These are phyloP conservation scores for Thecaphora frezii DNA, from an alignment of 1,284 basidiomycete genomes.

Conservation along the genomic window DNA sequence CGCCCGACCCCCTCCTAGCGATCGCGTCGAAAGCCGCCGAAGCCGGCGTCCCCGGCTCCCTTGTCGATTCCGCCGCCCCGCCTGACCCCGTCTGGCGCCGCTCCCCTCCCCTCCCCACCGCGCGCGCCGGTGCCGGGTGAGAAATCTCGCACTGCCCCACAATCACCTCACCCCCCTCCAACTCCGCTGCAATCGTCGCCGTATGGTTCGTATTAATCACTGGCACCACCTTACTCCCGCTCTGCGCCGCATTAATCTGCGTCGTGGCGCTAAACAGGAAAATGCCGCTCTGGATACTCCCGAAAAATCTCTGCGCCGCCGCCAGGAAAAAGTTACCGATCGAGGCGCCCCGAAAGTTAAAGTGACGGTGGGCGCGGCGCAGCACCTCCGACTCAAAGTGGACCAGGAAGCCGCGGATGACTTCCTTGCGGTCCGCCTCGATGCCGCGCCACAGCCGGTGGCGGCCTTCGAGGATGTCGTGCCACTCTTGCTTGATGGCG, in stretches of 20 bases:
- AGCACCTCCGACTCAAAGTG: constrained; percentile 85
- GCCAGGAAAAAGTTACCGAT: constrained; percentile 55
- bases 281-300: constrained; percentile 73
- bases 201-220: constrained; percentile 93
- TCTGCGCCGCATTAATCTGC: constrained; percentile 61
- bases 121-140: constrained; percentile 66
- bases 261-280: constrained; percentile 93
- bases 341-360: constrained; percentile 52
- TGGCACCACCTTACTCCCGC: constrained; percentile 72
- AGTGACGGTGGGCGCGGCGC: constrained; percentile 67
- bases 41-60: constrained; percentile 20
- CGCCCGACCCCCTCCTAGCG: background rate
- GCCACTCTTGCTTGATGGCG: constrained; percentile 84
- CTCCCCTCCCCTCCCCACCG: no score
- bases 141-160: constrained; percentile 97
- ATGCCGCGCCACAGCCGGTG: constrained; percentile 84
- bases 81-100: background rate
- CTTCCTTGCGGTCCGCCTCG: constrained; percentile 86
- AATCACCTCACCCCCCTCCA: constrained; percentile 74
- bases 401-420: constrained; percentile 71
- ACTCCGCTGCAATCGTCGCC: constrained; percentile 92
- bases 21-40: constrained; percentile 38
- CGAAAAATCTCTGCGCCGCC: constrained; percentile 52
- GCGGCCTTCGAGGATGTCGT: constrained; percentile 86
- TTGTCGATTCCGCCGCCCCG: background rate